Evolutionary conservation across 2,329 filamentous ascomycete species (phyloP), one percentile per base, ranked within the genome.

Genomic region (Aspergillus ibericus): DNA sequence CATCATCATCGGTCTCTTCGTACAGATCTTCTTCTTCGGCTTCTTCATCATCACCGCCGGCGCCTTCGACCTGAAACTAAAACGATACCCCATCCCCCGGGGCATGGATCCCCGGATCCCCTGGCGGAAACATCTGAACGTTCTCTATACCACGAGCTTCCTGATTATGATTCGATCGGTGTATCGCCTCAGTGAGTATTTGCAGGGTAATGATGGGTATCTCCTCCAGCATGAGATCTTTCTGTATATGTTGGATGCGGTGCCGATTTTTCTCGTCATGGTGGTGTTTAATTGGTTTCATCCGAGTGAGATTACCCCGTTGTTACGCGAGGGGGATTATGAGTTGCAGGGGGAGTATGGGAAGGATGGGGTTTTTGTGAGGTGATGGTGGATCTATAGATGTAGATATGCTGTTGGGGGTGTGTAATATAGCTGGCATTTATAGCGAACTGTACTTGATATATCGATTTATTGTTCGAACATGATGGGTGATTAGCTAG

Each of bases 1-100:
- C 53, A 80, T 88, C 32, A 69, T 87, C 2, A 80, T 64, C 0
- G 85, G 86, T 0, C 72, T 88, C 1, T 69, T 83, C 40, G 70
- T 87, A n/a, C 85, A 88, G 66, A 78, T 88, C 34, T 38, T 83
- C 47, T 79, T 83, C 56, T 87, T 88, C 56, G 78, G 76, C n/a
- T 72, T 86, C 44, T 88, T 88, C 64, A 72, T 83, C 32, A 56
- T 79, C 6, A 55, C 57, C 0, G 54, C 53, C 9, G 40, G 51
- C 4, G 32, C 49, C 4, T 64, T 64, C 16, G 58, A 64, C 16
- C 13, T 54, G 1, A 60, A 60, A 12, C 13, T 60, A 15, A 46
- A 47, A 6, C 47, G 34, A 4, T 60, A 52, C n/a, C 59, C 55
- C 1, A 55, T 59, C 15, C 54, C 59, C 2, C 18, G 56, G n/a